These are phyloP conservation scores for Cercis canadensis DNA, from an alignment of 306 rosid genomes.

Conservation along the genomic window DNA sequence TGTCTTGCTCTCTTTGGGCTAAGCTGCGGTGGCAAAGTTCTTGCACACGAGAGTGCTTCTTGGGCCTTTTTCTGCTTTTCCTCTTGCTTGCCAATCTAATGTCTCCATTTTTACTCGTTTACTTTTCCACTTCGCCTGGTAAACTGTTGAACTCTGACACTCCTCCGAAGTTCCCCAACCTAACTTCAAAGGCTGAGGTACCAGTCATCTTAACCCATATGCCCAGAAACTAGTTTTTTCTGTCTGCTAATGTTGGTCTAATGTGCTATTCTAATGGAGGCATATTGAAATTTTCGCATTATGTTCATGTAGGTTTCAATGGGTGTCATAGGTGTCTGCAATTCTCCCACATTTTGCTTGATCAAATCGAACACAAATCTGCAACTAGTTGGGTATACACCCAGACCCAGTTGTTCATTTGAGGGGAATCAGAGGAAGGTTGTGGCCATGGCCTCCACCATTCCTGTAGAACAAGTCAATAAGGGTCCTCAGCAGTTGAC, in stretches of 20 bases:
- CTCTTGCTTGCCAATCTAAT: no score
- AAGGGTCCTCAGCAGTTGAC: constrained; percentile 48
- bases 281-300: neutral
- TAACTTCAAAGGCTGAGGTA: no score
- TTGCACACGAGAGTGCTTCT: no score
- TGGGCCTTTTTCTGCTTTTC: no score
- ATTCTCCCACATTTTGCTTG: constrained; percentile 43
- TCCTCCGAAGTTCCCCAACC: no score
- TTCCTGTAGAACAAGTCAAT: constrained; percentile 58
- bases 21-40: no score
- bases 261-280: neutral
- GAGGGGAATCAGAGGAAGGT: constrained; percentile 46
- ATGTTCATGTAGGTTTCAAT: constrained; percentile 45
- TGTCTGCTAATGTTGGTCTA: neutral
- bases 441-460: constrained; percentile 63
- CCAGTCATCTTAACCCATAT: neutral
- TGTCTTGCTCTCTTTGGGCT: no score
- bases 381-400: constrained; percentile 34
- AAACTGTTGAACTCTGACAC: no score
- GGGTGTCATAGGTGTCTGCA: constrained; percentile 60
- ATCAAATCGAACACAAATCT: constrained; percentile 27
- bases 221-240: neutral
- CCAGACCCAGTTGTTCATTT: constrained; percentile 44
- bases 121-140: no score
- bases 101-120: no score